Evolutionary conservation across 2,329 filamentous ascomycete species (phyloP).

Genomic region (Fusarium pininemorale): DNA sequence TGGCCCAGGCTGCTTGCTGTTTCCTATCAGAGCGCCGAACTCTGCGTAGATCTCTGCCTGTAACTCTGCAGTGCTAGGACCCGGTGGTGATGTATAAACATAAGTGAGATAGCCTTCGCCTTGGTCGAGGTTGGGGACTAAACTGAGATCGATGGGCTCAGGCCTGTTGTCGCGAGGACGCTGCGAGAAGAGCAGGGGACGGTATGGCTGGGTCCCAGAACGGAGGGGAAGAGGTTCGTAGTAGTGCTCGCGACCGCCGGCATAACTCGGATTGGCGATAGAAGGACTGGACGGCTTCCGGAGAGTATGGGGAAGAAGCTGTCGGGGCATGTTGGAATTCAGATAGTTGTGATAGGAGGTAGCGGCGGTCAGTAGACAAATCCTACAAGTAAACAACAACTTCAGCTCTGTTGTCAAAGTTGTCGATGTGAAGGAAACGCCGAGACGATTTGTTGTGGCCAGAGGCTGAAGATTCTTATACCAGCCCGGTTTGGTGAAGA

Average conservation of each 20-base stretch:
- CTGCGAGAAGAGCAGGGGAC: background rate
- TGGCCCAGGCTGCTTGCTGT: too few relatives aligned
- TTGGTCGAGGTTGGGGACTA: background rate
- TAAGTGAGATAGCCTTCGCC: background rate
- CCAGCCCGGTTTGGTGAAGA: background rate
- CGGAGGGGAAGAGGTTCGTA: constrained; percentile 17
- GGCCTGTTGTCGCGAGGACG: background rate
- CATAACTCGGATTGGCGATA: background rate
- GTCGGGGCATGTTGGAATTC: background rate
- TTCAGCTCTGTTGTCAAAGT: background rate
- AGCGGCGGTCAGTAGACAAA: background rate
- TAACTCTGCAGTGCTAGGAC: background rate
- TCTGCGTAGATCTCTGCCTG: background rate
- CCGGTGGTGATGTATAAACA: background rate
- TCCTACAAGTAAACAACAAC: background rate
- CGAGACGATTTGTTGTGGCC: background rate
- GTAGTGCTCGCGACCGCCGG: background rate
- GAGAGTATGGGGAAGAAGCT: too few relatives aligned
- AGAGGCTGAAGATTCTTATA: constrained; percentile 3
- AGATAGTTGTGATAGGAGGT: background rate
- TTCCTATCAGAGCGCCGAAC: background rate
- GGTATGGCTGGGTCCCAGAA: background rate
- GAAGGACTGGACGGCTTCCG: background rate
- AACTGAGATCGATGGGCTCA: background rate
- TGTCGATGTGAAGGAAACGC: background rate